phyloP scores from a whole-genome alignment of 768 basidiomycete species.

The Serendipita vermifera region DNA sequence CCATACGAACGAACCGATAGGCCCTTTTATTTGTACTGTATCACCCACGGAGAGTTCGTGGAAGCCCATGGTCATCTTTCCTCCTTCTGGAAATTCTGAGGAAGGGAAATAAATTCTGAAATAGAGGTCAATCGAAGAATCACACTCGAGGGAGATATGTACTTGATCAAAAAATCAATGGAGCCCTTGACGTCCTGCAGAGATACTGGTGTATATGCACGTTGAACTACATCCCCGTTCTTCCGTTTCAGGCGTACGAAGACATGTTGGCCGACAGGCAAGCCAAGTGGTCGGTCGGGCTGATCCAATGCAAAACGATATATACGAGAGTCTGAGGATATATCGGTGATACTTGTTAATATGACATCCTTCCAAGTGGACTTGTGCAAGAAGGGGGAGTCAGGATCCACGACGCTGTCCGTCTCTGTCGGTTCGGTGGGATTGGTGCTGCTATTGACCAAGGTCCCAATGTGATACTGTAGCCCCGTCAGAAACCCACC shows the following conservation, averaged over 20 bases:
- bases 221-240: constrained; percentile 35
- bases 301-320: constrained; percentile 38
- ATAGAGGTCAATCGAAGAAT: constrained; percentile 10
- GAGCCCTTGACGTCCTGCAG: constrained; percentile 28
- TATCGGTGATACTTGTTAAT: constrained; percentile 26
- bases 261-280: constrained; percentile 49
- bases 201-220: constrained; percentile 51
- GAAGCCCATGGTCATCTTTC: constrained; percentile 40
- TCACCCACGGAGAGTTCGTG: constrained; percentile 37
- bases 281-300: constrained; percentile 33
- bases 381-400: constrained; percentile 30
- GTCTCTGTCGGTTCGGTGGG: not conserved
- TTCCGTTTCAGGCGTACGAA: constrained; percentile 37
- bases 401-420: too few relatives aligned
- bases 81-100: constrained; percentile 29
- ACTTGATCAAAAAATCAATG: constrained; percentile 45
- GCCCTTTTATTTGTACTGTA: constrained; percentile 43
- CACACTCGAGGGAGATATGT: constrained; percentile 11
- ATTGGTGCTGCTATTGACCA: constrained; percentile 15
- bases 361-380: constrained; percentile 37
- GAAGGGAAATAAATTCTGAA: constrained; percentile 34
- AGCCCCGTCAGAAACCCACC: constrained; percentile 11
- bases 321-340: constrained; percentile 38
- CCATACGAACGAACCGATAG: constrained; percentile 45
- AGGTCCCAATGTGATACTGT: constrained; percentile 39